phyloP scores from a whole-genome alignment of 2,329 filamentous ascomycete genomes.

The Diplodia intermedia region DNA sequence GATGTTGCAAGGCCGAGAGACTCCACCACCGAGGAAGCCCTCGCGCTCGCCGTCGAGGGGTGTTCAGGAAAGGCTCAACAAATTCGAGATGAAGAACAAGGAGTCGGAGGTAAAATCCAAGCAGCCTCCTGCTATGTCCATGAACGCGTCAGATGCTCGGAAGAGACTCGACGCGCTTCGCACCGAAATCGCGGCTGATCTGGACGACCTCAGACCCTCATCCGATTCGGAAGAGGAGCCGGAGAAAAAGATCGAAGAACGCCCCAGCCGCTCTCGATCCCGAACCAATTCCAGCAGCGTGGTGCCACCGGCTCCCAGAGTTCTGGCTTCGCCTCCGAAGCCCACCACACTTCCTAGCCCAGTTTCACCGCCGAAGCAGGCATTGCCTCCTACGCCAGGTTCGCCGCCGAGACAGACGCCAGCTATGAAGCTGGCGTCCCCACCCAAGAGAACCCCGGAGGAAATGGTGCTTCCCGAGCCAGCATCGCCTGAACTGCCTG shows the following conservation, averaged over 20 bases:
- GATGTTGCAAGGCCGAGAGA: slow-evolving; percentile 76
- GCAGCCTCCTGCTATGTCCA: slow-evolving; percentile 15
- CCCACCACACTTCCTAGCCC: neutral
- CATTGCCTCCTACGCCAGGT: slow-evolving; percentile 11
- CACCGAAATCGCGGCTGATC: slow-evolving; percentile 13
- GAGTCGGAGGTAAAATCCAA: slow-evolving; percentile 34
- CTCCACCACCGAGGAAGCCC: slow-evolving; percentile 52
- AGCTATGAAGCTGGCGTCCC: neutral
- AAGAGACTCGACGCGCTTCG: slow-evolving; percentile 22
- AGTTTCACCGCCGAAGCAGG: neutral
- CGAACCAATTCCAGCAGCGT: slow-evolving; percentile 21
- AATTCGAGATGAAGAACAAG: slow-evolving; percentile 45
- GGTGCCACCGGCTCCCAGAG: neutral
- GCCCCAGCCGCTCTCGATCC: neutral
- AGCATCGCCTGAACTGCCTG: neutral
- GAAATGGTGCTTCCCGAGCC: neutral
- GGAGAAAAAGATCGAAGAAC: slow-evolving; percentile 6
- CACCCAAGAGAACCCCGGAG: neutral
- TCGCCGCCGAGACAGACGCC: neutral
- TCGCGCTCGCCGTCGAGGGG: slow-evolving; percentile 35
- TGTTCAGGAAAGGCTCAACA: slow-evolving; percentile 45
- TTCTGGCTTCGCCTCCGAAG: neutral
- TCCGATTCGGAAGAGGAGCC: slow-evolving; percentile 25
- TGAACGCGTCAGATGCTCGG: slow-evolving; percentile 19
- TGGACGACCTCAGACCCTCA: slow-evolving; percentile 21